Conservation (phyloP, 164 flowering plant genomes). For the Dillenia turbinata region DNA sequence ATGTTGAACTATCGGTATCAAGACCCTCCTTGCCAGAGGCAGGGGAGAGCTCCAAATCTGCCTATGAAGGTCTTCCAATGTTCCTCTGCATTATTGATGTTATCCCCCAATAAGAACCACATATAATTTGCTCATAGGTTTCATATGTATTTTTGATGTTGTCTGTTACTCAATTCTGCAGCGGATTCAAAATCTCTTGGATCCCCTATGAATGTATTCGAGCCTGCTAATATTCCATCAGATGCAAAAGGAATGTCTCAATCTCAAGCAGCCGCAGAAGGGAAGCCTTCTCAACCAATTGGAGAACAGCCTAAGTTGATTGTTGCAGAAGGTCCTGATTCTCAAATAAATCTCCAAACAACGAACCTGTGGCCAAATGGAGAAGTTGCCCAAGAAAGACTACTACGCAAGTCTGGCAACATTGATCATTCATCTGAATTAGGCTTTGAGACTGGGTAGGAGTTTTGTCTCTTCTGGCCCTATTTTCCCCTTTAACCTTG, state of each 20-base stretch:
- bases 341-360: conserved; percentile 11
- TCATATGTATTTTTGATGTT: neutral
- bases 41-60: conserved; percentile 12
- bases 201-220: conserved; percentile 8
- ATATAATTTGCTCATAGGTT: neutral
- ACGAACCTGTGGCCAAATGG: conserved; percentile 9
- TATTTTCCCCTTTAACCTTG: neutral
- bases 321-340: conserved; percentile 9
- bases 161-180: conserved; percentile 21
- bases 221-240: conserved; percentile 12
- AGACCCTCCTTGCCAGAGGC: conserved; percentile 20
- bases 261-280: conserved; percentile 16
- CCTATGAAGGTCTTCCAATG: conserved; percentile 25
- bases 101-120: too few species aligned
- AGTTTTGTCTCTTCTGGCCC: neutral
- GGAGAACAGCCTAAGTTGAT: conserved; percentile 9
- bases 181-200: conserved; percentile 12
- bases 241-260: conserved; percentile 12
- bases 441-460: conserved; percentile 13
- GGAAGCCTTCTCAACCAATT: conserved; percentile 13
- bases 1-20: conserved; percentile 14
- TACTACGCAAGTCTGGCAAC: conserved; percentile 1
- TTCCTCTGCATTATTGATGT: neutral
- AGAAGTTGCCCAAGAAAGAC: conserved; percentile 9
- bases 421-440: conserved; percentile 11